Evolutionary conservation across 2,329 filamentous ascomycete genomes (phyloP), one percentile per base, ranked within the genome.

Genomic region (Calonectria pteridis): DNA sequence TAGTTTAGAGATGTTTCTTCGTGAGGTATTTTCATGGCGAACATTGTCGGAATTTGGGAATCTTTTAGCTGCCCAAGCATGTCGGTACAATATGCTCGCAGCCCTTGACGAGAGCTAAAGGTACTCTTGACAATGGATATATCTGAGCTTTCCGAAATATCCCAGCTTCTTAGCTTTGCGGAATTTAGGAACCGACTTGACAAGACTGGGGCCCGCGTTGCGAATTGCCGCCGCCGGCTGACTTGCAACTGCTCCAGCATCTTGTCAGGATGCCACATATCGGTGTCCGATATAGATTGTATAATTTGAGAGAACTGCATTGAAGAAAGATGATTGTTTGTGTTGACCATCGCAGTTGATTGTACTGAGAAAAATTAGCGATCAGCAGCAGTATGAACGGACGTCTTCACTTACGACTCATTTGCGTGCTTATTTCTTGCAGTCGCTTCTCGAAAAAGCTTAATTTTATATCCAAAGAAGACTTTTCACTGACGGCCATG

Each of bases 271-370:
- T 69, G 20, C 26, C 29, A 28, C 6, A 62, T 50, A 7, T 20
- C 18, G 2, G 13, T 29, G 4, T 40, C 28, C 11, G 53, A 62
- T 3, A 69, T 50, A 4, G 53, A 26, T 23, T 46, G 7, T 29
- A 69, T 37, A n/a, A 69, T 69, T n/a, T 69, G 51, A 6, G 53
- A 37, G 53, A 69, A 69, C 50, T 69, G 66, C 6, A 62, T 7
- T 16, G 23, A 26, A 4, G 53, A 26, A 0, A 62, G 51, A 4
- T 31, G n/a, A 23, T 62, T 7, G 29, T 62, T 50, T 11, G 66
- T 69, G 10, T 68, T 35, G 11, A 68, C n/a, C 28, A 59, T 31
- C 9, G 66, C 51, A 6, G 66, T 33, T 20, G 66, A 62, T 33
- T 69, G 20, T 9, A 69, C 66, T 69, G 13, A 6, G 20, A 11